Conservation (phyloP, 768 basidiomycete genomes). For the Thelephora aurantiotincta region DNA sequence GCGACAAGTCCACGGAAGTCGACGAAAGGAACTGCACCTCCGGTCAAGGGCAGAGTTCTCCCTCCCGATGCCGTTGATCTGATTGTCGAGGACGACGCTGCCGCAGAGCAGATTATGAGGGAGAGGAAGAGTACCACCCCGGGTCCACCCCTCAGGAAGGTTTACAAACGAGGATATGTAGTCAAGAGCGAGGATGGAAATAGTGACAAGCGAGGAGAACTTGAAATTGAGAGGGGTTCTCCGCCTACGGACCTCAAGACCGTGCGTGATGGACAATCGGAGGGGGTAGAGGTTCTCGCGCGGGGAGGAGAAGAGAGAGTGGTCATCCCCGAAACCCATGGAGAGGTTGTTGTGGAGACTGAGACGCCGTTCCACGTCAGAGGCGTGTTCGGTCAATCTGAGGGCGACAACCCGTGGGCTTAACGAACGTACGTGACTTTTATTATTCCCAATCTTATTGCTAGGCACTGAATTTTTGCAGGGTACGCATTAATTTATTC, state of each 20-base stretch:
- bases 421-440: no score
- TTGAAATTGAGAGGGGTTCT: slow-evolving; percentile 18
- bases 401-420: no score
- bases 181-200: slow-evolving; percentile 21
- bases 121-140: slow-evolving; percentile 55
- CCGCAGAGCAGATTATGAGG: slow-evolving; percentile 35
- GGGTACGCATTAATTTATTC: no score
- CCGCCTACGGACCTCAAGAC: slow-evolving; percentile 11
- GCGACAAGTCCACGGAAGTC: not conserved
- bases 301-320: slow-evolving; percentile 10
- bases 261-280: slow-evolving; percentile 15
- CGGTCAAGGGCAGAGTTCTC: slow-evolving; percentile 14
- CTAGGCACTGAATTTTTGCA: no score
- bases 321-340: slow-evolving; percentile 5
- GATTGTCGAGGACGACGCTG: slow-evolving; percentile 54
- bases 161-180: slow-evolving; percentile 37
- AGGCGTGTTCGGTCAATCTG: no score
- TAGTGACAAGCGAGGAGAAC: slow-evolving; percentile 24
- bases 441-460: no score
- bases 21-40: slow-evolving; percentile 4
- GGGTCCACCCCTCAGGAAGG: slow-evolving; percentile 30
- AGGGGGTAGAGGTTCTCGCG: slow-evolving; percentile 23
- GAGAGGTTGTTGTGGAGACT: slow-evolving; percentile 19
- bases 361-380: not conserved
- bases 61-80: slow-evolving; percentile 81